phyloP scores from a whole-genome alignment of 768 basidiomycete genomes.

The Cystobasidium tubakii region DNA sequence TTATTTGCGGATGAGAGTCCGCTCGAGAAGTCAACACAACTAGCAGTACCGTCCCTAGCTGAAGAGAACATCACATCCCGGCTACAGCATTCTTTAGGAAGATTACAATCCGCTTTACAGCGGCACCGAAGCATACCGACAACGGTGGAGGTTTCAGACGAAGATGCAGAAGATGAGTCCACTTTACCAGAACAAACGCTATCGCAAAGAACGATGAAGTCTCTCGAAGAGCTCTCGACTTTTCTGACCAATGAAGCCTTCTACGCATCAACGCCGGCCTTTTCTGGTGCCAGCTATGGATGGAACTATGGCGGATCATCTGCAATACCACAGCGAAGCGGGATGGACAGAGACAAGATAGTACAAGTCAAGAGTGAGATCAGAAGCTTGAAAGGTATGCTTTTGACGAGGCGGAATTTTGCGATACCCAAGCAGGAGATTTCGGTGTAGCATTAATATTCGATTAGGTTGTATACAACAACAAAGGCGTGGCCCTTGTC shows the following conservation, averaged over 20 bases:
- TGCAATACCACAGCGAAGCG: conserved; percentile 3
- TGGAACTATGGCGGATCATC: conserved; percentile 11
- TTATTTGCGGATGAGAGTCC: conserved; percentile 10
- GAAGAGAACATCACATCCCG: background rate
- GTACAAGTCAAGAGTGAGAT: conserved; percentile 11
- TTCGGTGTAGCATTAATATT: background rate
- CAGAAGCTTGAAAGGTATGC: conserved; percentile 8
- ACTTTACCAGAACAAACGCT: conserved; percentile 13
- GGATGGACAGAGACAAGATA: conserved; percentile 18
- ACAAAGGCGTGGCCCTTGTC: too few species aligned
- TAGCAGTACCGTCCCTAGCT: background rate
- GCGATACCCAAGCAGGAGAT: background rate
- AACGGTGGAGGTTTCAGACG: background rate
- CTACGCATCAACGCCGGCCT: conserved; percentile 35
- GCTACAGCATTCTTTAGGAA: background rate
- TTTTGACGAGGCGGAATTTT: conserved; percentile 22
- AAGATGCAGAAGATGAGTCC: background rate
- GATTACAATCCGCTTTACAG: background rate
- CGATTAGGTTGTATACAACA: background rate
- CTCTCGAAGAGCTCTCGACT: conserved; percentile 9
- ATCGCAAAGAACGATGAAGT: background rate
- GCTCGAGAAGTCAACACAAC: background rate
- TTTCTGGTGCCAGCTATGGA: conserved; percentile 18
- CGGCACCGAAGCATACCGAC: background rate
- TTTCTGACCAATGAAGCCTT: conserved; percentile 30